These are phyloP conservation scores for Mycena pura DNA, from an alignment of 768 basidiomycete genomes.

Conservation along the genomic window DNA sequence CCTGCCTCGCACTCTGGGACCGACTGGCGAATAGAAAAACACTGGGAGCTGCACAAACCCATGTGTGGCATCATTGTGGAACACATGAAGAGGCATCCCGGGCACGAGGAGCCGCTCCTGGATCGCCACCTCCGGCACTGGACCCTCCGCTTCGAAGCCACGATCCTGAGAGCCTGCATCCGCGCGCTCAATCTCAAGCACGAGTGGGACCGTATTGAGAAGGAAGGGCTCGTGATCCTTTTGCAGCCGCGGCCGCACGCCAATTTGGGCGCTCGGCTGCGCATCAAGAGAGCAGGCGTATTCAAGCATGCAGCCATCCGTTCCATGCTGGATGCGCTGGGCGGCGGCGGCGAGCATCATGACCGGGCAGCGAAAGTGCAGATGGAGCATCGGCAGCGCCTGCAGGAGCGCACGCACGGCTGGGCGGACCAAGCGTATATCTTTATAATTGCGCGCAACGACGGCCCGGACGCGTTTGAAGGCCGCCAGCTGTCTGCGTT, in stretches of 20 bases:
- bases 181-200: constrained; percentile 8
- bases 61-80: background rate
- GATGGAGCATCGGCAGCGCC: constrained; percentile 4
- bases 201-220: constrained; percentile 9
- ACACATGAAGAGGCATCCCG: background rate
- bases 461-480: constrained; percentile 5
- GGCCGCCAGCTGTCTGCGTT: background rate
- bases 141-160: constrained; percentile 8
- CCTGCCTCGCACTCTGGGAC: constrained; percentile 1
- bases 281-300: constrained; percentile 1
- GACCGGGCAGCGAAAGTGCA: constrained; percentile 1
- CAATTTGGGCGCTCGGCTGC: constrained; percentile 4
- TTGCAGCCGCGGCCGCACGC: constrained; percentile 4
- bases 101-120: constrained; percentile 1
- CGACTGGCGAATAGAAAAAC: constrained; percentile 6
- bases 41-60: constrained; percentile 10
- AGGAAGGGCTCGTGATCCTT: constrained; percentile 1
- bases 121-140: constrained; percentile 11
- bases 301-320: background rate
- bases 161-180: constrained; percentile 4
- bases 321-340: constrained; percentile 7
- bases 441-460: constrained; percentile 1
- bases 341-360: background rate
- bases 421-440: background rate
- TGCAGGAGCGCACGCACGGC: constrained; percentile 1